Base-by-base conservation (phyloP, 495 filamentous ascomycete species). In the Astrocystis sublimbata region DNA sequence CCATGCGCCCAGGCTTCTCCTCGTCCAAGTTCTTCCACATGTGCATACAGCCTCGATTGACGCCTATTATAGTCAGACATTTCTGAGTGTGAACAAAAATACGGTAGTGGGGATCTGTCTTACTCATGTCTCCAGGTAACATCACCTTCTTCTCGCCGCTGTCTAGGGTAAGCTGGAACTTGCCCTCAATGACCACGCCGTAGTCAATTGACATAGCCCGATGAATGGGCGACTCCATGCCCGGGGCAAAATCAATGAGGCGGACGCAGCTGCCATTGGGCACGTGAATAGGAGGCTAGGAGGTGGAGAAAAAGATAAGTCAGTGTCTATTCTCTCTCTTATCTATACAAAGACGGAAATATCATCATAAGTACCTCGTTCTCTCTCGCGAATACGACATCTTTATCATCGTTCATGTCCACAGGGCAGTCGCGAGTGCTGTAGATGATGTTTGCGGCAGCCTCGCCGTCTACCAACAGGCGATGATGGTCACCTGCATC, bases 151-250 rank as follows among this genome's bases (percentile, higher is more conserved):
- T 78, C 66, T 85, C 86, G 0, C 87, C 78, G 67, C 64, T 58
- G 66, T 88, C 86, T 19, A 89, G 68, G 6, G 75, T 71, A 65
- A 84, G 73, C 73, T 79, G 81, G 17, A 85, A 66, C 62, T 79
- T 68, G 0, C 88, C 88, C 58, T 89, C 85, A 10, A 91, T 53
- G 26, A 91, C 84, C 35, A 89, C 73, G 3, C 86, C 87, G 56
- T 88, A 89, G 66, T 90, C 88, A 3, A 90, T 70, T n/a, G 76
- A 81, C 57, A 82, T 75, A 4, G 88, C 88, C 1, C 86, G 78
- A 60, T 90, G 88, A 77, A 90, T 79, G 23, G 76, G 73, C 21
- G 70, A 74, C 30, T 63, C 68, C 26, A 67, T 65, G 12, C 69
- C 73, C 0, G 84, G 84, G 0, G 71, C 68, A 31, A 85, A 78